phyloP scores from a whole-genome alignment of 176 grass and related monocot genomes.

The Lolium multiflorum region DNA sequence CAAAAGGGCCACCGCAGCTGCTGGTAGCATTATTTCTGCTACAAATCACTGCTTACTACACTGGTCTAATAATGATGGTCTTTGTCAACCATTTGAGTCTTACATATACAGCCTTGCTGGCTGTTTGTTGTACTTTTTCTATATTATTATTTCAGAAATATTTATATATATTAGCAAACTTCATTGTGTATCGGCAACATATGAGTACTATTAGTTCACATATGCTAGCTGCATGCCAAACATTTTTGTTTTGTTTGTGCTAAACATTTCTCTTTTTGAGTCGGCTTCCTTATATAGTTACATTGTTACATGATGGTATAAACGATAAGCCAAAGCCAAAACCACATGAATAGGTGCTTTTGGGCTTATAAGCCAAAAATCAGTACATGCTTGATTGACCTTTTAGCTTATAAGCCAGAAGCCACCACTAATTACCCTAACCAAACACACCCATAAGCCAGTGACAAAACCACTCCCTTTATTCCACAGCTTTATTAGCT shows the following conservation, averaged over 20 bases:
- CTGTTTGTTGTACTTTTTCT: neutral
- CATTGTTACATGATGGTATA: too few relatives aligned
- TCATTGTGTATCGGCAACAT: neutral
- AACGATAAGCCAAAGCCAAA: too few relatives aligned
- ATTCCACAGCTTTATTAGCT: constrained; percentile 24
- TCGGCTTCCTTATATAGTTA: too few relatives aligned
- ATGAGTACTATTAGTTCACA: constrained; percentile 3
- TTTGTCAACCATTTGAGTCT: neutral
- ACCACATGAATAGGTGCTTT: too few relatives aligned
- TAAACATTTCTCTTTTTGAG: neutral
- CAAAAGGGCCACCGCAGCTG: constrained; percentile 1
- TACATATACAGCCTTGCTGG: neutral
- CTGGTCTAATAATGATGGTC: neutral
- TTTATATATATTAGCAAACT: constrained; percentile 18
- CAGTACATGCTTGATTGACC: too few relatives aligned
- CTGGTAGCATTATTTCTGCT: neutral
- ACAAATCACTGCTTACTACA: neutral
- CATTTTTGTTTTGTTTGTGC: neutral
- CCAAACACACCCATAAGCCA: neutral
- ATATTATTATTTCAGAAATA: constrained; percentile 18
- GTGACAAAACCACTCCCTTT: neutral
- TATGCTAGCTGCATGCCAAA: neutral
- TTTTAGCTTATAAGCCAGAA: neutral
- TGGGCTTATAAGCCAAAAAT: too few relatives aligned
- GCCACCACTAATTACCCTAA: neutral